Base-by-base conservation (phyloP, 768 basidiomycete genomes). In the Dendrothele bispora region DNA sequence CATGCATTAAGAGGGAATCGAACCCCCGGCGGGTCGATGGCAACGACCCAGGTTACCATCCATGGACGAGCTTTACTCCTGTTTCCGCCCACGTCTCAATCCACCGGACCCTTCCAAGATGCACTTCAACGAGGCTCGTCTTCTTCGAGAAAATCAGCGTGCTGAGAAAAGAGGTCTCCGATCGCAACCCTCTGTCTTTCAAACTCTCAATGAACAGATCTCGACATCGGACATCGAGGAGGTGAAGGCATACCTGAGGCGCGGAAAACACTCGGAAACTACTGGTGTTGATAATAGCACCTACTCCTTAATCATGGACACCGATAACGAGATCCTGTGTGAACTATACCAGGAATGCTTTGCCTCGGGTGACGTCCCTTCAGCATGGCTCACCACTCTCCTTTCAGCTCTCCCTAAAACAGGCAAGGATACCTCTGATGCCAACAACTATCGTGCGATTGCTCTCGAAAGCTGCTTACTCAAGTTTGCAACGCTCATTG, bases 21-120 rank as follows among this genome's bases (percentile, higher is more conserved):
- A 75, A 75, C 74, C 75, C 73, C 72, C 75, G 75, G 75, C 75
- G 74, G 74, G 74, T 75, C 74, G 75, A 68, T n/a, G n/a, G n/a
- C n/a, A n/a, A n/a, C n/a, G n/a, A n/a, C n/a, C n/a, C n/a, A n/a
- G n/a, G n/a, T n/a, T n/a, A n/a, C n/a, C n/a, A n/a, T 3, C 17
- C 22, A 18, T 40, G 3, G 39, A 40, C 22, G 22, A 1, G 39
- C n/a, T 40, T 17, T 14, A 15, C 7, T 10, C n/a, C 39, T 20
- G 7, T 2, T 40, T 40, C 22, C n/a, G 24, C 5, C 39, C 39
- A 6, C 39, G 25, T 26, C 24, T 40, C 22, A 40, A 40, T 10
- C 39, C 39, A 7, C 39, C 39, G 3, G 39, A 40, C 22, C 3
- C 26, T 7, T 17, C 17, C 6, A 8, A 21, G 22, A 6, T 26